Evolutionary conservation across 2,329 filamentous ascomycete genomes (phyloP), one percentile per base, ranked within the genome.

Genomic region (Aspergillus viridinutans): DNA sequence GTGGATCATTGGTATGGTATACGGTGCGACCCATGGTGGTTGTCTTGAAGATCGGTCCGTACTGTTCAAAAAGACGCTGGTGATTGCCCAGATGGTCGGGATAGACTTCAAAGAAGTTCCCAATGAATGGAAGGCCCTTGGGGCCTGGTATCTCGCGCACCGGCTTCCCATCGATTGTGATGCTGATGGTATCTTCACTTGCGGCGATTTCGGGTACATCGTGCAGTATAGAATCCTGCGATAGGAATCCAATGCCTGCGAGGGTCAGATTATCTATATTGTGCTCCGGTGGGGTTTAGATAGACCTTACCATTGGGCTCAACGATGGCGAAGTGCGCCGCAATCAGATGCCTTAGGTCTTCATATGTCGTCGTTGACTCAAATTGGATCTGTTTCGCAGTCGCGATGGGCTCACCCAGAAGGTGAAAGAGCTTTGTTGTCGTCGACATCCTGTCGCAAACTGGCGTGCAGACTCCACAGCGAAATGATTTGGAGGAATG

Each of bases 31-130:
- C 82, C 71, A 84, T 77, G 65, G 78, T 83, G 23, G 66, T 79
- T 0, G 81, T 84, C 60, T 76, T 76, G 64, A 85, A 75, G 1
- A 85, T 58, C 0, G 78, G 77, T 0, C 82, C 82, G 56, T 82
- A 83, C 43, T 76, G 75, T 1, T 80, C 76, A 50, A 84, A 84
- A 0, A 84, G 70, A 0, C 81, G 75, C 49, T 83, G 76, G 55
- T 83, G 79, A 66, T 85, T 85, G 2, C 83, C 82, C 1, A 85
- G 73, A 58, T 83, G 81, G 59, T 85, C 83, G 0, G 83, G 83
- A 62, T 77, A 85, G 10, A 84, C 69, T 58, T 84, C 81, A 48
- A 80, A 80, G 68, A 78, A 81, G 61, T 78, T 83, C 17, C 83
- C 83, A 3, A 84, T 69, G n/a, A 78, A 53, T 1, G 72, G 72